phyloP scores from a whole-genome alignment of 1,284 basidiomycete species.

The Boletellus deceptivus region DNA sequence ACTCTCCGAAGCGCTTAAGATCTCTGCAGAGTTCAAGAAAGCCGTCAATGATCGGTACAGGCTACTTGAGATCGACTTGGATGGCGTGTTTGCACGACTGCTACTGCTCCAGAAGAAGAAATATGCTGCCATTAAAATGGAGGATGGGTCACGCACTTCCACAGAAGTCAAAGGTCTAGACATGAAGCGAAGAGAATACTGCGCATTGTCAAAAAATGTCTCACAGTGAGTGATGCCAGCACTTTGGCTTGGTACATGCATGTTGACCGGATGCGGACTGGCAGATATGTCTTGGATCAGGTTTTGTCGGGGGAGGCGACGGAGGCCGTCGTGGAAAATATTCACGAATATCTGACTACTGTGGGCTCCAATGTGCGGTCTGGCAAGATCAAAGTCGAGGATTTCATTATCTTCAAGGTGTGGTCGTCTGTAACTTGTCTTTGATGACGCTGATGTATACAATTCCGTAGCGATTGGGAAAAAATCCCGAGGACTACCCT shows the following conservation, averaged over 20 bases:
- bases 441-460: background rate
- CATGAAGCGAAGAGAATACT: conserved; percentile 99
- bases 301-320: conserved; percentile 91
- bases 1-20: conserved; percentile 85
- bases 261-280: background rate
- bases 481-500: conserved; percentile 95
- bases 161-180: conserved; percentile 97
- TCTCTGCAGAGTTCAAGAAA: conserved; percentile 92
- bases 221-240: conserved; percentile 69
- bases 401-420: conserved; percentile 94
- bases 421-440: conserved; percentile 6
- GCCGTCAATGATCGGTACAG: conserved; percentile 95
- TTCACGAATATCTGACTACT: conserved; percentile 87
- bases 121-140: conserved; percentile 95
- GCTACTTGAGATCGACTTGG: conserved; percentile 95
- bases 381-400: conserved; percentile 81
- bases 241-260: background rate
- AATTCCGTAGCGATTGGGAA: conserved; percentile 74
- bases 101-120: conserved; percentile 98
- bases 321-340: conserved; percentile 86
- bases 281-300: conserved; percentile 83
- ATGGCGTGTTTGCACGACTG: conserved; percentile 91
- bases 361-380: conserved; percentile 76
- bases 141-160: conserved; percentile 70
- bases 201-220: conserved; percentile 85